Conservation (phyloP, 2,329 filamentous ascomycete genomes). For the Diaporthe citriasiana region DNA sequence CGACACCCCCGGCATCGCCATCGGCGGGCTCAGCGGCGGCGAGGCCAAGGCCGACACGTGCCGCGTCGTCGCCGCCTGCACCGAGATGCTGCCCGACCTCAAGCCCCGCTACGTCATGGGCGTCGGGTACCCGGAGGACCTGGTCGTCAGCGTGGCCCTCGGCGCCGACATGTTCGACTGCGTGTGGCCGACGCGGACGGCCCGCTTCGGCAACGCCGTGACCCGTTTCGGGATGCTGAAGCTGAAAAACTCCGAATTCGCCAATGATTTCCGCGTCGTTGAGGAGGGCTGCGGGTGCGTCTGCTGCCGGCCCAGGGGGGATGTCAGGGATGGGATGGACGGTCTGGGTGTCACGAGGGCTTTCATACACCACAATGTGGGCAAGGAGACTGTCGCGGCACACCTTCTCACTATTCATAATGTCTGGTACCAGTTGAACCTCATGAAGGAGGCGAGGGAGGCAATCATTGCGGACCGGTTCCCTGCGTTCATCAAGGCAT, state of each 20-base stretch:
- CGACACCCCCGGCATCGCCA: constrained; percentile 95
- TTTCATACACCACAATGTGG: constrained; percentile 90
- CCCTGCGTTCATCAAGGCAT: constrained; percentile 81
- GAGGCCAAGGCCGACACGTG: constrained; percentile 96
- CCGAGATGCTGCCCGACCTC: constrained; percentile 83
- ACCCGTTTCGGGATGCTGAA: constrained; percentile 87
- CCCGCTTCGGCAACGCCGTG: constrained; percentile 94
- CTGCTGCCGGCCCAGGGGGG: constrained; percentile 76
- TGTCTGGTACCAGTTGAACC: constrained; percentile 88
- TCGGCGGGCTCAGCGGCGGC: constrained; percentile 93
- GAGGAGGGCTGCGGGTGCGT: constrained; percentile 86
- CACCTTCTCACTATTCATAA: constrained; percentile 92
- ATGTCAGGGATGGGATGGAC: constrained; percentile 59
- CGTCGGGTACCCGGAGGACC: constrained; percentile 95
- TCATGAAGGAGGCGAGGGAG: constrained; percentile 83
- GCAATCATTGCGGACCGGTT: constrained; percentile 87
- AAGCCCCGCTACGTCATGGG: constrained; percentile 99
- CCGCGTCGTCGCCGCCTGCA: constrained; percentile 89
- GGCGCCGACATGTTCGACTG: constrained; percentile 99
- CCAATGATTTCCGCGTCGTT: constrained; percentile 85
- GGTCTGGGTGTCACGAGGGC: constrained; percentile 87
- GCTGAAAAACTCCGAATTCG: constrained; percentile 81
- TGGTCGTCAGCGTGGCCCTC: constrained; percentile 92
- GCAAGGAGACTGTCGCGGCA: constrained; percentile 95
- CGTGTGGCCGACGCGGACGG: constrained; percentile 97